Base-by-base conservation (phyloP, 345 rosid genomes). In the Gossypium ekmanianum region DNA sequence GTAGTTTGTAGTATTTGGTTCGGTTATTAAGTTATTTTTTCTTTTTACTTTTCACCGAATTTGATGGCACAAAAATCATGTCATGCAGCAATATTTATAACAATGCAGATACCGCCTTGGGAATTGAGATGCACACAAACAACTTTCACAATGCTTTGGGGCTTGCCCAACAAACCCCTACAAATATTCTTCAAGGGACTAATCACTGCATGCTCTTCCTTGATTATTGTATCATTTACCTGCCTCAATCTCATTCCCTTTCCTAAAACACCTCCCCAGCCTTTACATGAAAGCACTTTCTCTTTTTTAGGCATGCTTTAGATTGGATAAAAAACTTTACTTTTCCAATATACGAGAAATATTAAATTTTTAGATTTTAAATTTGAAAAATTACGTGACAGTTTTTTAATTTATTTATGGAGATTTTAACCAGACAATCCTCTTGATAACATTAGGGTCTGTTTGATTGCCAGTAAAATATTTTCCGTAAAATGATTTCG, bases 91-190 rank as follows among this genome's bases (percentile, higher is more conserved):
- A 24, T 56, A 58, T 43, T 11, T 68, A n/a, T 2, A 22, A 55
- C 22, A 55, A 8, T 18, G 10, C 10, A 58, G 10, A 11, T 20
- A 10, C 74, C 57, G 75, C 81, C 76, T 77, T 77, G 85, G 87
- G 84, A 34, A 34, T 34, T 34, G 41, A 34, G 41, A 84, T 79
- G 63, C 77, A 72, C 77, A 51, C 73, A 67, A 75, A 67, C 48
- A 71, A 75, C 79, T 86, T 82, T 73, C 69, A 72, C 65, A 78
- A 74, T 81, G 79, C 81, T 78, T 68, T 26, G 62, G 50, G 58
- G 64, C 2, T 62, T 61, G 9, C 22, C 61, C 78, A 56, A 39
- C 52, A 29, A 24, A 74, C 52, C 75, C 64, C 63, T 68, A 17
- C 18, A 69, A 69, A 70, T 52, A 70, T 79, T 79, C 74, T 61